Percentiles rank a stretch among this genome's conserved stretches.
Evolutionary conservation across 495 filamentous ascomycete genomes (phyloP).

Genomic region (Aspergillus leporis): DNA sequence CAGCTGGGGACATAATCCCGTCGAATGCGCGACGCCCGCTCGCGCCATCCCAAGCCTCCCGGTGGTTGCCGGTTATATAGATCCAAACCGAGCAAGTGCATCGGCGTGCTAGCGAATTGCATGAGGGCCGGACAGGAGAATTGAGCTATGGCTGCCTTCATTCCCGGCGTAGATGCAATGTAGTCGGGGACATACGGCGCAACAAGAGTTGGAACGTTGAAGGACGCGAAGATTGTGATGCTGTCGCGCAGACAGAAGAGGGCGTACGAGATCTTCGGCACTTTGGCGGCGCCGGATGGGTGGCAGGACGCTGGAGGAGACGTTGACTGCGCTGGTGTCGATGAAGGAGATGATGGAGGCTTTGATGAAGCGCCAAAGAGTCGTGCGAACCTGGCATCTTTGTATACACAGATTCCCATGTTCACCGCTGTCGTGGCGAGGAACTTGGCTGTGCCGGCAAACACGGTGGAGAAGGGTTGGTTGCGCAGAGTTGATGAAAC

Average conservation of each 20-base stretch:
- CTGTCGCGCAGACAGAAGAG: conserved; percentile 86
- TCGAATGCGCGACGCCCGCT: conserved; percentile 63
- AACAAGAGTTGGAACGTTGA: conserved; percentile 83
- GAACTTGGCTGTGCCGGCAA: conserved; percentile 79
- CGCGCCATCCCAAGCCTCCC: conserved; percentile 49
- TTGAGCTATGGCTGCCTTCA: conserved; percentile 67
- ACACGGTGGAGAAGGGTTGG: conserved; percentile 59
- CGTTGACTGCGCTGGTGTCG: conserved; percentile 16
- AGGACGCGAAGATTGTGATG: conserved; percentile 89
- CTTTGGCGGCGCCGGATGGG: conserved; percentile 21
- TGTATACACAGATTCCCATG: conserved; percentile 88
- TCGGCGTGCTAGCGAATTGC: conserved; percentile 79
- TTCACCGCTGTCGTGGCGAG: conserved; percentile 79
- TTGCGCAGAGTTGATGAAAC: conserved; percentile 62
- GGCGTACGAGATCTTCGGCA: conserved; percentile 60
- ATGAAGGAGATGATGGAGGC: conserved; percentile 12
- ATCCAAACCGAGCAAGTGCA: conserved; percentile 88
- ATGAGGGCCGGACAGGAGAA: conserved; percentile 78
- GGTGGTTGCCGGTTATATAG: conserved; percentile 72
- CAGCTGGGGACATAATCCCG: conserved; percentile 78
- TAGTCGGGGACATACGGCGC: conserved; percentile 50
- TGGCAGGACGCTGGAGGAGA: conserved; percentile 25
- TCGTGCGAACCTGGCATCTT: conserved; percentile 82
- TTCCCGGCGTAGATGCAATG: conserved; percentile 52
- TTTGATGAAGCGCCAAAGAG: conserved; percentile 64